Percentiles rank a stretch among this genome's conserved stretches.
phyloP scores from a whole-genome alignment of 345 rosid species.

The Eucalyptus regnans region DNA sequence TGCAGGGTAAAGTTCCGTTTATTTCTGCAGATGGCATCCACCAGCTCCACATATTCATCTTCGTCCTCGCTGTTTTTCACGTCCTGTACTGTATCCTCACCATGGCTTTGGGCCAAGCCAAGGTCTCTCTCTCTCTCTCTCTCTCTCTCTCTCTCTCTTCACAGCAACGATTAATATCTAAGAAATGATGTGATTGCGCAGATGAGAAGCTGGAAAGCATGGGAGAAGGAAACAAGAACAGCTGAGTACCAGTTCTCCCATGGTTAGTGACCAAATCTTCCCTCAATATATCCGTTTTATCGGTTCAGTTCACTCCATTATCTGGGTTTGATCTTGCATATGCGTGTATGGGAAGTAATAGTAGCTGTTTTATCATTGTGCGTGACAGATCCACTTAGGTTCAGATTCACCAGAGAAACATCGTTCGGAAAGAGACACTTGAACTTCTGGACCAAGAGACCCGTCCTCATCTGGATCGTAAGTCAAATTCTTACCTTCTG shows the following conservation, averaged over 20 bases:
- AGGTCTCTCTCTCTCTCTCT: constrained; percentile 28
- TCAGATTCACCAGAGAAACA: constrained; percentile 91
- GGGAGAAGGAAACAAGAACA: constrained; percentile 89
- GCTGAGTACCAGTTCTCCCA: constrained; percentile 71
- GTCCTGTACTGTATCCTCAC: constrained; percentile 67
- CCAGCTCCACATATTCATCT: constrained; percentile 89
- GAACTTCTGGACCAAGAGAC: constrained; percentile 47
- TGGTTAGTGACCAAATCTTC: constrained; percentile 13
- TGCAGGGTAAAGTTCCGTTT: constrained; percentile 75
- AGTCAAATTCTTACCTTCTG: background rate
- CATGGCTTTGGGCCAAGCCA: constrained; percentile 57
- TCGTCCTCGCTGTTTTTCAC: constrained; percentile 71
- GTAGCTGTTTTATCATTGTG: background rate
- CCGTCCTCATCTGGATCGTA: constrained; percentile 50
- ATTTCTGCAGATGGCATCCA: constrained; percentile 78
- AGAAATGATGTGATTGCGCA: background rate
- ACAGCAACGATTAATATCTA: background rate
- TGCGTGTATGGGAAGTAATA: background rate
- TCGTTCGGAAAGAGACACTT: constrained; percentile 88
- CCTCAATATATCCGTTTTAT: background rate
- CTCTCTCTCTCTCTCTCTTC: background rate
- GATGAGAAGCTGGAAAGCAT: constrained; percentile 86
- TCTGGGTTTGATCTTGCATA: background rate
- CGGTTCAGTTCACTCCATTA: background rate
- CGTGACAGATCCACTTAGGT: constrained; percentile 80